phyloP scores from a whole-genome alignment of 805 yeast species.

The Pichia kluyveri region DNA sequence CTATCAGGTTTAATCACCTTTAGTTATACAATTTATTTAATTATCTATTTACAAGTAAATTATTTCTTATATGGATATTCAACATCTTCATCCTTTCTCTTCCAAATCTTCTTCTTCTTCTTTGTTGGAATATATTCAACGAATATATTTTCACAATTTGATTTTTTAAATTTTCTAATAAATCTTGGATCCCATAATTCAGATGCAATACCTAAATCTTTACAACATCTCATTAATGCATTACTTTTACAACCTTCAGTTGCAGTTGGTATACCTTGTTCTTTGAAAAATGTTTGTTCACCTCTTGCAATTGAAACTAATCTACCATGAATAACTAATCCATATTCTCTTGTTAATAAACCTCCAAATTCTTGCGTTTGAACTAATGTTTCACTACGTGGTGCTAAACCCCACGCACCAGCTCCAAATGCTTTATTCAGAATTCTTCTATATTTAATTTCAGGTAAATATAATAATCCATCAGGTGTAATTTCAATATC shows the following conservation, averaged over 20 bases:
- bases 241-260: conserved; percentile 96
- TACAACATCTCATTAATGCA: conserved; percentile 96
- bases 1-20: too few relatives aligned
- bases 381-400: conserved; percentile 76
- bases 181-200: conserved; percentile 97
- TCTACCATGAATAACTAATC: conserved; percentile 76
- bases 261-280: conserved; percentile 86
- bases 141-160: conserved; percentile 70
- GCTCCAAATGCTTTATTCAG: conserved; percentile 92
- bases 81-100: conserved; percentile 69
- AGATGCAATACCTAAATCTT: conserved; percentile 92
- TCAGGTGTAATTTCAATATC: conserved; percentile 96
- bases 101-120: conserved; percentile 88
- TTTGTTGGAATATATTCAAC: conserved; percentile 78
- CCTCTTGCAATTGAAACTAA: conserved; percentile 90
- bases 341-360: conserved; percentile 80
- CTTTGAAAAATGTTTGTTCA: conserved; percentile 86
- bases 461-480: conserved; percentile 86
- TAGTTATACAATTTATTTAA: too few relatives aligned
- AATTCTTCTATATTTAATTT: conserved; percentile 87
- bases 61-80: conserved; percentile 73
- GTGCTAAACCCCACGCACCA: conserved; percentile 98
- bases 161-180: conserved; percentile 57
- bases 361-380: conserved; percentile 29
- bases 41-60: background rate